Conservation (phyloP, 2,329 filamentous ascomycete species). For the Claviceps quebecensis region DNA sequence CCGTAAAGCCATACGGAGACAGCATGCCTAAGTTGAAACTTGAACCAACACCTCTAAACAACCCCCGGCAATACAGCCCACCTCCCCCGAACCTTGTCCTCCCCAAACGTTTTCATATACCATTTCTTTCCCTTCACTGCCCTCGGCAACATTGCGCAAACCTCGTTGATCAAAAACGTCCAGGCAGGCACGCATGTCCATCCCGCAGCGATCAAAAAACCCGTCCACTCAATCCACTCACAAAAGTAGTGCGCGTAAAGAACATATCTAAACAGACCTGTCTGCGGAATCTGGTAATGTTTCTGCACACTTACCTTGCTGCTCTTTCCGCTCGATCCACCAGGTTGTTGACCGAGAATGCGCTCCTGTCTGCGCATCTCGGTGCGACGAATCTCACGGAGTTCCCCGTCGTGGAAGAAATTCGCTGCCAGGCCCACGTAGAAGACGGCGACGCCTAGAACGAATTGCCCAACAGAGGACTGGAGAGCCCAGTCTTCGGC, state of each 20-base stretch:
- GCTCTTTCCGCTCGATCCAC: conserved; percentile 15
- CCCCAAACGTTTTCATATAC: conserved; percentile 82
- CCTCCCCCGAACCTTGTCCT: conserved; percentile 59
- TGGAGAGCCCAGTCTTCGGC: conserved; percentile 31
- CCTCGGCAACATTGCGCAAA: conserved; percentile 79
- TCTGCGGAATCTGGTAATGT: conserved; percentile 75
- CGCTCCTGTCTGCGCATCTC: conserved; percentile 44
- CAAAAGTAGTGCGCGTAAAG: conserved; percentile 90
- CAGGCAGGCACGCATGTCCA: conserved; percentile 59
- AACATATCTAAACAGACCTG: conserved; percentile 68
- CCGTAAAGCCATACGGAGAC: too few species aligned
- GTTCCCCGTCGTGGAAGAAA: conserved; percentile 77
- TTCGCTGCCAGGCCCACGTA: conserved; percentile 64
- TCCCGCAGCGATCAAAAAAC: conserved; percentile 67
- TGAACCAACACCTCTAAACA: conserved; percentile 14
- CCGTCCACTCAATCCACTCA: conserved; percentile 93
- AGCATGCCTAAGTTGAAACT: too few species aligned
- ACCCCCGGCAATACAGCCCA: conserved; percentile 56
- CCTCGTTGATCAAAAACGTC: conserved; percentile 72
- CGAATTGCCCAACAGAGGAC: conserved; percentile 33
- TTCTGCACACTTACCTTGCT: conserved; percentile 38
- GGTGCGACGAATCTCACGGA: conserved; percentile 70
- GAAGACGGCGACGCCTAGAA: conserved; percentile 60
- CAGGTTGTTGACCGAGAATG: conserved; percentile 22
- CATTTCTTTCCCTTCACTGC: conserved; percentile 69